Conservation (phyloP, 345 rosid genomes). For the Bruguiera sexangula region DNA sequence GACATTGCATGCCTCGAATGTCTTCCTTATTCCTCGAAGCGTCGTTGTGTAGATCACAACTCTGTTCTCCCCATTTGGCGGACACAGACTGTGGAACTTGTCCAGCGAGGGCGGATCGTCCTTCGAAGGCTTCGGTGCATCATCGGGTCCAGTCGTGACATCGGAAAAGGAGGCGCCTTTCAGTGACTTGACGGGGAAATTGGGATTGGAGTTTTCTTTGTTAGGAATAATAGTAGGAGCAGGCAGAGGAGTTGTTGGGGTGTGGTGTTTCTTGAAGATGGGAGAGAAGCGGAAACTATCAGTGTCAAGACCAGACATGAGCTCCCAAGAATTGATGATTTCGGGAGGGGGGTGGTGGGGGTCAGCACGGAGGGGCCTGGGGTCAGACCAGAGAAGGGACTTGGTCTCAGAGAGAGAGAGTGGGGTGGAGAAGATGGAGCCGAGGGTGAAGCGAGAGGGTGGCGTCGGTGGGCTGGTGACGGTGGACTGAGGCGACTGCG, state of each 20-base stretch:
- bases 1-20: constrained; percentile 66
- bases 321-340: constrained; percentile 84
- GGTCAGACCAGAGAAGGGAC: constrained; percentile 46
- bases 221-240: background rate
- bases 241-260: no score
- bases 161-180: background rate
- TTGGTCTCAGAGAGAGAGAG: constrained; percentile 39
- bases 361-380: constrained; percentile 36
- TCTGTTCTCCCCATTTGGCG: constrained; percentile 53
- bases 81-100: constrained; percentile 16
- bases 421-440: constrained; percentile 41
- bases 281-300: constrained; percentile 82
- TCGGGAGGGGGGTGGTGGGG: constrained; percentile 31
- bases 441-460: constrained; percentile 47
- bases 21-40: constrained; percentile 71
- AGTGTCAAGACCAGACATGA: constrained; percentile 79
- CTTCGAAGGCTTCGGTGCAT: background rate
- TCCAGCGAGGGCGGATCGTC: background rate
- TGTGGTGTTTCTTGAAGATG: constrained; percentile 18
- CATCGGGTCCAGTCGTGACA: background rate
- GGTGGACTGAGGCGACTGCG: constrained; percentile 19
- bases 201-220: constrained; percentile 56
- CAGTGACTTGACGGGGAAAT: constrained; percentile 5
- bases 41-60: constrained; percentile 80
- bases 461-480: constrained; percentile 49